Base-by-base conservation (phyloP, 2,329 filamentous ascomycete genomes). In the Coniella lustricola region DNA sequence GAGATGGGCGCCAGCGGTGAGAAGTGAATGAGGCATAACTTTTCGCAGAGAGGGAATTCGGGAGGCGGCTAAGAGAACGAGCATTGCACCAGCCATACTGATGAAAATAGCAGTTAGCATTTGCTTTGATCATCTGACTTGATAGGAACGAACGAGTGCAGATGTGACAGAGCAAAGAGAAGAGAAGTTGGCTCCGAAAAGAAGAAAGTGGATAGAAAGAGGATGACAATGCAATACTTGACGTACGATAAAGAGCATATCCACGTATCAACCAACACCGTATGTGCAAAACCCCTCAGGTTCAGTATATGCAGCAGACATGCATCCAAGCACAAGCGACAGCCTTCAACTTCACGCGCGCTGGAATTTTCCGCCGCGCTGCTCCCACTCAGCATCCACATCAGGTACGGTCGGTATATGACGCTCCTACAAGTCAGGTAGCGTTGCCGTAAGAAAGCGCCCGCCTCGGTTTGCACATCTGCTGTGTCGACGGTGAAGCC, bases 221-320 rank as follows among this genome's bases (percentile, higher is more conserved):
- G 10, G 10, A 29, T 5, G 25, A 29, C 25, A 29, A 10, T 29
- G n/a, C 25, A 5, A 5, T 10, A 29, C 10, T 29, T 29, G 5
- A 64, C 70, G 57, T 60, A 76, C 73, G 72, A 76, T 0, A 77
- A 55, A 0, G 73, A 73, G 39, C 74, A 77, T 18, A 77, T 76
- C 74, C 74, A 77, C 0, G 73, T 75, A 54, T 77, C 74, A 1
- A 77, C 67, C 31, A 77, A 57, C 0, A 77, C 66, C 0, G 74
- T 77, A 41, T 77, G 74, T 0, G 69, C 62, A 47, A 73, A 75
- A 0, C 69, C 68, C 18, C 69, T 56, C 3, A 77, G 52, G 34
- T 76, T 74, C 35, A 73, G 57, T 0, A 75, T 72, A 44, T 77
- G 74, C 34, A 75, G 52, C 13, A 72, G 54, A 29, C 72, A 75